Conservation (phyloP, 2,329 filamentous ascomycete species). For the Stagonosporopsis tanaceti region DNA sequence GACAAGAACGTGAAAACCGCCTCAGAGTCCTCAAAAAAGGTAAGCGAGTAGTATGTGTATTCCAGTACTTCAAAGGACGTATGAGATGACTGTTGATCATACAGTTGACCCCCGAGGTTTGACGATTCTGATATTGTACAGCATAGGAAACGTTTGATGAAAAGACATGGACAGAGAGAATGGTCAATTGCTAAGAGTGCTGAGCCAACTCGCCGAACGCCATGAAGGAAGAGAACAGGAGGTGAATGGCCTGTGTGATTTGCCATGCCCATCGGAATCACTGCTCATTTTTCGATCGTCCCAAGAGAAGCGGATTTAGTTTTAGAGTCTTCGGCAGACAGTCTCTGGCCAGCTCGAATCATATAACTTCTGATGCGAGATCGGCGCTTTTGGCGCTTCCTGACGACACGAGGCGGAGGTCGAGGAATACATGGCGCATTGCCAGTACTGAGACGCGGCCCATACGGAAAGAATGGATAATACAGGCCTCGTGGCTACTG, state of each 20-base stretch:
- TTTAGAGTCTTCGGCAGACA: neutral
- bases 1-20: neutral
- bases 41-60: neutral
- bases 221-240: neutral
- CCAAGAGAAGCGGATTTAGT: neutral
- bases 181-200: constrained; percentile 1
- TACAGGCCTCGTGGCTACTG: neutral
- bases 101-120: neutral
- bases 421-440: neutral
- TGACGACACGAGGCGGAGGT: neutral
- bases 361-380: neutral
- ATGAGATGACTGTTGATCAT: neutral
- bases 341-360: neutral
- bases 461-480: neutral
- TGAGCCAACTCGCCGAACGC: constrained; percentile 1
- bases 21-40: neutral
- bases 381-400: neutral
- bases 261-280: neutral
- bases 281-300: neutral
- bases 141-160: neutral
- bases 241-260: neutral
- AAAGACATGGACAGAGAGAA: neutral
- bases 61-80: neutral
- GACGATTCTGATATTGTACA: constrained; percentile 1
- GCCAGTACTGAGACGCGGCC: neutral